Evolutionary conservation across 2,329 filamentous ascomycete species (phyloP), one percentile per base, ranked within the genome.

Genomic region (Pseudogymnoascus sp.): DNA sequence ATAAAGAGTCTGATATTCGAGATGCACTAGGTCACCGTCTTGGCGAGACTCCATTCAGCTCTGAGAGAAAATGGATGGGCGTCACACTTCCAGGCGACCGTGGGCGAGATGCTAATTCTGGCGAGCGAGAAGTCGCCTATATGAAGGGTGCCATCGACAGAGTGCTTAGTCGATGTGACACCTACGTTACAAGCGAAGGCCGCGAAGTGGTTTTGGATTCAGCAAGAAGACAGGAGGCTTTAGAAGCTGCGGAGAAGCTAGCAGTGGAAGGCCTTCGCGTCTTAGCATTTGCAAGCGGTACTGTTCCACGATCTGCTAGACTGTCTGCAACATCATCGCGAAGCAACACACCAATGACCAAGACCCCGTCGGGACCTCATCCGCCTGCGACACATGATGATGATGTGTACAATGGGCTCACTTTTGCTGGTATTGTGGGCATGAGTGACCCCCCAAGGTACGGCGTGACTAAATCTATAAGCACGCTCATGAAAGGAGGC

Each of bases 1-100:
- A 96, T 71, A 89, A 89, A 63, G 93, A 97, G 73, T 90, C 96
- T 66, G 94, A 99, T 74, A 85, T 95, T 50, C 87, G 95, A 64
- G 88, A 94, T 54, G 87, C 89, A 8, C 84, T 96, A 60, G 91
- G 91, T n/a, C 81, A 83, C 32, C 88, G 93, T 57, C 83, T 88
- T 32, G 85, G 86, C 43, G 94, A 99, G 73, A 92, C 90, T 0
- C 92, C 94, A 0, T 99, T 99, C 74, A 97, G 93, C 72, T 99
- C 94, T 1, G 91, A 96, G 71, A 84, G 93, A 62, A 99, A 99
- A 74, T 99, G 93, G 93, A 99, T 99, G 95, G 95, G 95, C 34
- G 92, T 97, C 28, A 88, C 91, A 1, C 32, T 76, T 43, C 77
- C 79, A 20, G 80, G 84, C 57, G 78, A 79, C 28, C 75, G 78